Conservation (phyloP, 106 monocot genomes). For the Chionographis japonica region DNA sequence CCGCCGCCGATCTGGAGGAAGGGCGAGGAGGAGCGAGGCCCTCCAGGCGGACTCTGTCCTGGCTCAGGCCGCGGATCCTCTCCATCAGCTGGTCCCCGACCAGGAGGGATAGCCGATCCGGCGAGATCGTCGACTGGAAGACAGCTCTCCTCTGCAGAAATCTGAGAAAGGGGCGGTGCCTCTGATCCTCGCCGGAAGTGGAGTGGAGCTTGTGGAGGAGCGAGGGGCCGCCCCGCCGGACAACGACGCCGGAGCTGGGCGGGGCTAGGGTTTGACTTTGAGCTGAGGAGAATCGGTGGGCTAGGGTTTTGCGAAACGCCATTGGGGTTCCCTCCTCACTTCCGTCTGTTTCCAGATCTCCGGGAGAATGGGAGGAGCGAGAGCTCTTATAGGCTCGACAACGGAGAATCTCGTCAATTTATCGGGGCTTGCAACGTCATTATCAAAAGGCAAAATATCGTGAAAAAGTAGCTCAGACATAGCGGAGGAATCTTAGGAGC, state of each 20-base stretch:
- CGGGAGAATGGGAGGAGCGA: not conserved
- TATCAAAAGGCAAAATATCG: too few relatives aligned
- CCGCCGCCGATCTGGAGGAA: not conserved
- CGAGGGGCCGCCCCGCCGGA: not conserved
- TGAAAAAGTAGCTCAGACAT: too few relatives aligned
- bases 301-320: constrained; percentile 24
- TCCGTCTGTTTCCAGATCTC: too few relatives aligned
- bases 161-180: not conserved
- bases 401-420: too few relatives aligned
- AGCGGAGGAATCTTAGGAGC: too few relatives aligned
- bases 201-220: not conserved
- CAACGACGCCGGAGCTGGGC: not conserved
- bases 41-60: constrained; percentile 27
- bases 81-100: constrained; percentile 24
- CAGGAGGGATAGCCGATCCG: constrained; percentile 22
- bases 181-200: not conserved
- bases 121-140: constrained; percentile 2
- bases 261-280: not conserved
- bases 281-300: constrained; percentile 5
- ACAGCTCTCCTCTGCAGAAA: not conserved
- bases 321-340: constrained; percentile 3
- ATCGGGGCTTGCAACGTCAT: too few relatives aligned
- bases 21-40: constrained; percentile 3
- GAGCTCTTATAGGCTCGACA: too few relatives aligned
- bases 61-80: constrained; percentile 12